phyloP scores from a whole-genome alignment of 176 grass and related monocot species.

The Poa pratensis region DNA sequence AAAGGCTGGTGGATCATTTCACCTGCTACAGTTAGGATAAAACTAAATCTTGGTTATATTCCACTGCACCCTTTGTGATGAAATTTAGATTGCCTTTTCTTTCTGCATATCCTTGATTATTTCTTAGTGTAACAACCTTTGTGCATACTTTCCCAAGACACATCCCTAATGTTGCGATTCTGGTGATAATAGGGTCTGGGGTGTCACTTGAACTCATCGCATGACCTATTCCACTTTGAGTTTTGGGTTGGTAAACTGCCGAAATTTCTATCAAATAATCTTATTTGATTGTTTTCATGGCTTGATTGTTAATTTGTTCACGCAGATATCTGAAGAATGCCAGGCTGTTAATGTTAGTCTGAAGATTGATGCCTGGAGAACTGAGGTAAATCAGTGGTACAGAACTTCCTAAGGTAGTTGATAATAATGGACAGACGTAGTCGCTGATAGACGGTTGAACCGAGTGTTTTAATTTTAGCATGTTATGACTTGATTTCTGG shows the following conservation, averaged over 20 bases:
- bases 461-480: background rate
- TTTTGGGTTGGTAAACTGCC: slow-evolving; percentile 91
- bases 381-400: slow-evolving; percentile 57
- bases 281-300: slow-evolving; percentile 25
- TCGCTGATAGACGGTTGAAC: slow-evolving; percentile 8
- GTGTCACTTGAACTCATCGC: slow-evolving; percentile 82
- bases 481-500: background rate
- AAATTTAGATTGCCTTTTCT: slow-evolving; percentile 1
- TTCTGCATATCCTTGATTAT: background rate
- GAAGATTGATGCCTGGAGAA: slow-evolving; percentile 69
- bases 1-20: background rate
- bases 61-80: background rate
- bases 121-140: background rate
- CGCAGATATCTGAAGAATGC: slow-evolving; percentile 77
- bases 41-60: background rate
- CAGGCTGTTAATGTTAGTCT: slow-evolving; percentile 90
- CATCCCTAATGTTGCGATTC: slow-evolving; percentile 41
- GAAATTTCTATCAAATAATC: slow-evolving; percentile 34
- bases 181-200: slow-evolving; percentile 66
- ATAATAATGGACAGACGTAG: background rate
- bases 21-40: background rate
- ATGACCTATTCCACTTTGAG: slow-evolving; percentile 90
- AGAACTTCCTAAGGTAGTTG: slow-evolving; percentile 2
- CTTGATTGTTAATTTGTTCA: slow-evolving; percentile 37
- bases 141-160: background rate